Percentiles rank a stretch among this genome's conserved stretches.
Conservation (phyloP, 768 basidiomycete genomes). For the Hirschioporus abietinus region DNA sequence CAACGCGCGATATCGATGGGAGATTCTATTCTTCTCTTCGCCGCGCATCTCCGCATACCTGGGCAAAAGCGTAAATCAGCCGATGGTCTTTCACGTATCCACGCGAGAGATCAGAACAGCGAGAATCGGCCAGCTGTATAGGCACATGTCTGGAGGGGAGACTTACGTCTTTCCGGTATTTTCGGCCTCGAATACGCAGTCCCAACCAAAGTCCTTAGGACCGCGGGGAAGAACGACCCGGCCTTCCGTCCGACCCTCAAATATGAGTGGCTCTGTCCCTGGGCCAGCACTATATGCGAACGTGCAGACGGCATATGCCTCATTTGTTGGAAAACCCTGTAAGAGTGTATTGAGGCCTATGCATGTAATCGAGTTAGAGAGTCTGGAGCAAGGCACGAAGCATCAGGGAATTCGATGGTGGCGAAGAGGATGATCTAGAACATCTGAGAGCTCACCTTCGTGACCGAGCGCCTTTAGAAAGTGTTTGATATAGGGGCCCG, state of each 20-base stretch:
- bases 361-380: slow-evolving; percentile 1
- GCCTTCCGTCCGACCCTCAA: slow-evolving; percentile 87
- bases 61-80: neutral
- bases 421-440: neutral
- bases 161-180: slow-evolving; percentile 72
- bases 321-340: slow-evolving; percentile 64
- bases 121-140: neutral
- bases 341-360: slow-evolving; percentile 79
- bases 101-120: neutral
- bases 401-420: neutral
- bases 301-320: slow-evolving; percentile 89
- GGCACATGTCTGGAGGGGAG: neutral
- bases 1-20: slow-evolving; percentile 61
- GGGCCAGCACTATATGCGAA: slow-evolving; percentile 92
- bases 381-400: neutral
- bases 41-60: slow-evolving; percentile 68
- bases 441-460: slow-evolving; percentile 46
- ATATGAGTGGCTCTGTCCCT: slow-evolving; percentile 69
- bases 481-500: slow-evolving; percentile 96
- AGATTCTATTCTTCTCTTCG: slow-evolving; percentile 57
- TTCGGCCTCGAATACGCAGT: slow-evolving; percentile 76
- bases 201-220: slow-evolving; percentile 82
- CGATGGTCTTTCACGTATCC: neutral
- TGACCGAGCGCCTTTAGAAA: slow-evolving; percentile 83
- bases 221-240: slow-evolving; percentile 86